These are phyloP conservation scores for Saturnispora sekii DNA, from an alignment of 805 yeast genomes.

Conservation along the genomic window DNA sequence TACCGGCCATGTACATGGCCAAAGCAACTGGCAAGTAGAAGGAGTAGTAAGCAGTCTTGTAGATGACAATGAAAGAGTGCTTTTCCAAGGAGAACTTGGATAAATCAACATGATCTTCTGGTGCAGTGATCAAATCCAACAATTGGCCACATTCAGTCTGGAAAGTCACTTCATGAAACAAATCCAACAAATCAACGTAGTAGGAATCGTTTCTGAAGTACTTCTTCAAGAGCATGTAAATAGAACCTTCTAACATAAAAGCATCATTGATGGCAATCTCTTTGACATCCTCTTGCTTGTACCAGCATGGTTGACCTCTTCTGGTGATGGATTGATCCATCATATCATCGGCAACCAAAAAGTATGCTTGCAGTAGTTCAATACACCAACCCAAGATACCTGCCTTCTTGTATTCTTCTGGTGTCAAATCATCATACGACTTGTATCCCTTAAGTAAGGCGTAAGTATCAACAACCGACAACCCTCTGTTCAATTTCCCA, in stretches of 20 bases:
- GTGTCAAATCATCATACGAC: slow-evolving; percentile 43
- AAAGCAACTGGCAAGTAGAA: slow-evolving; percentile 96
- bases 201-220: slow-evolving; percentile 75
- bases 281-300: slow-evolving; percentile 66
- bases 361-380: slow-evolving; percentile 91
- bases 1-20: slow-evolving; percentile 89
- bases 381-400: slow-evolving; percentile 93
- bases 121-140: slow-evolving; percentile 92
- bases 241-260: slow-evolving; percentile 92
- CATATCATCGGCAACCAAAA: slow-evolving; percentile 96
- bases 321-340: slow-evolving; percentile 96
- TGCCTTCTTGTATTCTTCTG: slow-evolving; percentile 69
- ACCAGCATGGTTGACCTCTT: slow-evolving; percentile 99
- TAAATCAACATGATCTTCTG: slow-evolving; percentile 88
- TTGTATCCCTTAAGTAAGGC: slow-evolving; percentile 60
- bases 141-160: slow-evolving; percentile 97
- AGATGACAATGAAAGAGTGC: slow-evolving; percentile 91
- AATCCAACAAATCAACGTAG: slow-evolving; percentile 83
- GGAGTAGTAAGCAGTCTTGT: slow-evolving; percentile 95
- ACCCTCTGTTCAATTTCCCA: slow-evolving; percentile 93
- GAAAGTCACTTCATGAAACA: slow-evolving; percentile 95
- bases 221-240: slow-evolving; percentile 79
- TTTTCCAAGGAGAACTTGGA: slow-evolving; percentile 76
- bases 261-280: slow-evolving; percentile 96
- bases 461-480: slow-evolving; percentile 91